Percentiles rank a stretch among this genome's conserved stretches.
Evolutionary conservation across 2,329 filamentous ascomycete species (phyloP).

Genomic region (Balansia obtecta): DNA sequence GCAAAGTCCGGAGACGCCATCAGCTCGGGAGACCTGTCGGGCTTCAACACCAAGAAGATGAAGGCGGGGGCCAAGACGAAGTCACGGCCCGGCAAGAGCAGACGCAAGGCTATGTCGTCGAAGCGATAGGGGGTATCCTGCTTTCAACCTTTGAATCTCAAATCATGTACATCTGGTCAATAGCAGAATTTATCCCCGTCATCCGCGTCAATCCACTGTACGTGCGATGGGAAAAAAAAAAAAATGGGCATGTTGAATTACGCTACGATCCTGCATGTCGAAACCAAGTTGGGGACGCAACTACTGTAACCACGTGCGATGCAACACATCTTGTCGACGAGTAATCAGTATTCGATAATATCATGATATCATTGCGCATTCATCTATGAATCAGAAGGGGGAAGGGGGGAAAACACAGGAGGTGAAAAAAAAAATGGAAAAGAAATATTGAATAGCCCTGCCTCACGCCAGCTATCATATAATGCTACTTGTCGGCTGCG

Average conservation of each 20-base stretch:
- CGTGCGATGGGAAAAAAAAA: too few species aligned
- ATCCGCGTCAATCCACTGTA: too few species aligned
- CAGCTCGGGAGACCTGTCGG: slow-evolving; percentile 68
- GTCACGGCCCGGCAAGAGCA: slow-evolving; percentile 38
- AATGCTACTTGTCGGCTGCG: not conserved
- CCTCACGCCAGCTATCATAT: slow-evolving; percentile 4
- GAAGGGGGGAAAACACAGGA: slow-evolving; percentile 7
- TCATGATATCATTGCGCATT: slow-evolving; percentile 19
- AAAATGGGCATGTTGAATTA: too few species aligned
- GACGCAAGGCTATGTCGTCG: slow-evolving; percentile 31
- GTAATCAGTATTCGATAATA: too few species aligned
- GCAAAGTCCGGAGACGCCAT: slow-evolving; percentile 81
- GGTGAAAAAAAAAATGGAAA: slow-evolving; percentile 23
- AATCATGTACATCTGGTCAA: not conserved
- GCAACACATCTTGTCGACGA: too few species aligned
- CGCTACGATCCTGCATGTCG: too few species aligned
- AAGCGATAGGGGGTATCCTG: slow-evolving; percentile 8
- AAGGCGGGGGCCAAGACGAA: slow-evolving; percentile 42
- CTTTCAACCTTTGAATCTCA: not conserved
- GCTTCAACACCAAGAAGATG: slow-evolving; percentile 75
- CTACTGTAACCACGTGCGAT: too few species aligned
- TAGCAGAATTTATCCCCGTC: too few species aligned
- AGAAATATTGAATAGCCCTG: slow-evolving; percentile 18
- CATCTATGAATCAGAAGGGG: slow-evolving; percentile 20
- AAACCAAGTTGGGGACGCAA: too few species aligned